A percentile compares a stretch with the other conserved stretches of the same genome.
Conservation (phyloP, 2,329 filamentous ascomycete species). For the Verticillium zaregamsianum region DNA sequence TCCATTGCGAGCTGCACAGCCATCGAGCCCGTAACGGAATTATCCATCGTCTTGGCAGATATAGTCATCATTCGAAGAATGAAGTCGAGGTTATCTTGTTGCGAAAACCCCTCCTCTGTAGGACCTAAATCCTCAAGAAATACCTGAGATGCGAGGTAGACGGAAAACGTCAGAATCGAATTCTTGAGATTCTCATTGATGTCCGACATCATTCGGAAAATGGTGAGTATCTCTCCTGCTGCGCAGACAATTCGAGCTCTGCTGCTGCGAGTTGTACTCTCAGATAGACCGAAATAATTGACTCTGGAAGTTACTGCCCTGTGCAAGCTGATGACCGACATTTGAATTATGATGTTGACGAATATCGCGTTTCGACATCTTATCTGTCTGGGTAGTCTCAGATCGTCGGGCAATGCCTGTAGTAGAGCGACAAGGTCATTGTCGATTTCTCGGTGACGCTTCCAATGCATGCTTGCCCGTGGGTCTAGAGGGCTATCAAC, state of each 20-base stretch:
- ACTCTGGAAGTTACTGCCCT: slow-evolving; percentile 62
- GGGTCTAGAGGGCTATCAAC: slow-evolving; percentile 54
- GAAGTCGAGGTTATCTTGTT: slow-evolving; percentile 57
- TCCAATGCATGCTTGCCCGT: slow-evolving; percentile 64
- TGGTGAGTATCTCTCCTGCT: slow-evolving; percentile 61
- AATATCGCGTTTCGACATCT: slow-evolving; percentile 60
- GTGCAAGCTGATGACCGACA: slow-evolving; percentile 64
- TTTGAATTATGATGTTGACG: slow-evolving; percentile 65
- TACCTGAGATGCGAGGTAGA: slow-evolving; percentile 67
- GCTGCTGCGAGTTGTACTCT: slow-evolving; percentile 57
- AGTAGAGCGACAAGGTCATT: slow-evolving; percentile 58
- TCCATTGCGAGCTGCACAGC: slow-evolving; percentile 66
- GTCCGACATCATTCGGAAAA: slow-evolving; percentile 58
- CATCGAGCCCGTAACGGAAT: slow-evolving; percentile 65
- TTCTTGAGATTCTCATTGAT: slow-evolving; percentile 49
- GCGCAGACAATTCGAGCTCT: slow-evolving; percentile 64
- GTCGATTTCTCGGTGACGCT: slow-evolving; percentile 59
- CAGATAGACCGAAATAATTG: slow-evolving; percentile 40
- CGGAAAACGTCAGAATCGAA: slow-evolving; percentile 65
- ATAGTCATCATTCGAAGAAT: slow-evolving; percentile 63
- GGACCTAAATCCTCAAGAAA: slow-evolving; percentile 67
- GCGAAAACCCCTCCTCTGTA: slow-evolving; percentile 42
- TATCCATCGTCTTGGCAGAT: slow-evolving; percentile 50
- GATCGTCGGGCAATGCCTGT: slow-evolving; percentile 52
- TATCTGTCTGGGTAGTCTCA: slow-evolving; percentile 55